Base-by-base conservation (phyloP, 495 filamentous ascomycete species). In the Zalerion maritima region DNA sequence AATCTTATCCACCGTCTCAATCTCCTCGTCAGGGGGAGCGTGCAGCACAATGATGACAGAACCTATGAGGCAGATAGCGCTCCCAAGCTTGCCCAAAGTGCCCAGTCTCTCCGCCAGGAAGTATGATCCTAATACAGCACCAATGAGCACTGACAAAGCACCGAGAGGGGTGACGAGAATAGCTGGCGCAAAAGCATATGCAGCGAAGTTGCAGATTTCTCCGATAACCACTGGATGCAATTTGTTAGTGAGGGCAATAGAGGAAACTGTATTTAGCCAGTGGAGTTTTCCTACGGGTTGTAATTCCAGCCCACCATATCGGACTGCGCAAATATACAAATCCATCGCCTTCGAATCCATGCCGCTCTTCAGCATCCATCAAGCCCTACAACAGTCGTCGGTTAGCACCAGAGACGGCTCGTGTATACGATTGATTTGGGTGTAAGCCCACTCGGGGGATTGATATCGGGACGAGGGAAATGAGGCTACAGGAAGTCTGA, bases 31-130 rank as follows among this genome's bases (percentile, higher is more conserved):
- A 21, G 89, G 82, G 26, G 89, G 89, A 28, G 89, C 89, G 62
- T 97, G 91, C 17, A 97, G 69, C 16, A 97, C 89, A 43, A 97
- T 97, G 30, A 97, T 81, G 42, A 96, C 82, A 19, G 87, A 93
- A 18, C 89, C 89, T 30, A 96, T 82, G 30, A 97, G 67, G 50
- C 91, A 96, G 57, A 85, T 82, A 32, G 89, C 91, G 53, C 91
- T 94, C 19, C 89, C 89, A 35, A 97, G 62, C 52, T 91, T 93
- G 1, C 89, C 89, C 41, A 97, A 55, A 21, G 73, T 75, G 16
- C 89, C 89, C 24, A 97, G 60, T 53, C 75, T 70, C 51, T 97
- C 89, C 11, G 84, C 71, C 35, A 97, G 62, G 49, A 96, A 86
- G 52, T 96, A 94, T 42, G 89, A 79, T 11, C 89, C 91, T 27